Percentiles rank a stretch among this genome's conserved stretches.
Evolutionary conservation across 208 protist species (phyloP).

Genomic region (Trypanosoma mega): DNA sequence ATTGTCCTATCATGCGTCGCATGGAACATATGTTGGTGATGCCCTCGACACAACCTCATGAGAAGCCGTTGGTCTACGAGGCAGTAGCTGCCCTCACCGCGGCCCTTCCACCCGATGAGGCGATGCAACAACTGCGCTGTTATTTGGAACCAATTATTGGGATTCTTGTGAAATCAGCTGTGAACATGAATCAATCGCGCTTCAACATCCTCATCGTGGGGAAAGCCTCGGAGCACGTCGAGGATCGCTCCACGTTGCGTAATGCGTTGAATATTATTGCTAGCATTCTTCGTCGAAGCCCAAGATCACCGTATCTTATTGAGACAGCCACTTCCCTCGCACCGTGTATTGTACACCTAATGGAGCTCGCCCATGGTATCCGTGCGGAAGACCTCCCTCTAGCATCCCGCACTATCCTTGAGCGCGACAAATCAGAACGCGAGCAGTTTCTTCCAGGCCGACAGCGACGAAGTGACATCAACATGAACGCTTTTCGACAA

Average conservation of each 20-base stretch:
- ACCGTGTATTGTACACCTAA: conserved; percentile 35
- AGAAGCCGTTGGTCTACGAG: conserved; percentile 71
- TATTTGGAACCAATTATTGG: conserved; percentile 59
- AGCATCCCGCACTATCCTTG: conserved; percentile 38
- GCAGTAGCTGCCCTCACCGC: conserved; percentile 51
- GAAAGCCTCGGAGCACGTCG: conserved; percentile 15
- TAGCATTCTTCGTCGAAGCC: conserved; percentile 62
- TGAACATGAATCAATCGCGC: conserved; percentile 28
- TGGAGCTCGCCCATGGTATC: conserved; percentile 55
- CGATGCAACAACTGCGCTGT: conserved; percentile 43
- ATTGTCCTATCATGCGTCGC: conserved; percentile 25
- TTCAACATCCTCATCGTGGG: conserved; percentile 67
- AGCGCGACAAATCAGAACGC: conserved; percentile 31
- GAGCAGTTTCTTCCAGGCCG: conserved; percentile 52
- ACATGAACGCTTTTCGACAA: conserved; percentile 16
- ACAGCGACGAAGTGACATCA: conserved; percentile 28
- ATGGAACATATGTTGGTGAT: conserved; percentile 54
- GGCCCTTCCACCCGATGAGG: conserved; percentile 38
- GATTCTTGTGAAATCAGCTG: conserved; percentile 33
- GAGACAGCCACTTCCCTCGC: conserved; percentile 39
- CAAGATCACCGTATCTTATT: conserved; percentile 44
- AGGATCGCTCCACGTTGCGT: conserved; percentile 36
- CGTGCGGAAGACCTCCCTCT: conserved; percentile 39
- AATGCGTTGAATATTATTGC: conserved; percentile 49
- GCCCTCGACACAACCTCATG: conserved; percentile 17